Evolutionary conservation across 2,329 filamentous ascomycete genomes (phyloP), one percentile per base, ranked within the genome.

Genomic region (Fusarium acutatum): DNA sequence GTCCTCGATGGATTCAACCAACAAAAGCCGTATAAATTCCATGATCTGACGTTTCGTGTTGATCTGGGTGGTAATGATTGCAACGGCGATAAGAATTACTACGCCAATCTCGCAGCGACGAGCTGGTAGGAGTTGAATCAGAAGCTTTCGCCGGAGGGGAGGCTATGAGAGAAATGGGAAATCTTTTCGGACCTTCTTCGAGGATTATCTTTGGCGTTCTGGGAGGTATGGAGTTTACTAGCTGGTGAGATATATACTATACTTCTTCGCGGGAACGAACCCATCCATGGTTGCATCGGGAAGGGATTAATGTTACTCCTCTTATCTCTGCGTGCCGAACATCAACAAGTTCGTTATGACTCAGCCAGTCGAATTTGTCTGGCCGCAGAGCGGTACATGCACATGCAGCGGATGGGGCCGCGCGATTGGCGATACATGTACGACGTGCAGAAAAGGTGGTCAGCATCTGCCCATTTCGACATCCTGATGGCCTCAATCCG

Each of bases 371-470:
- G 8, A 58, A 18, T 50, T 14, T 0, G 56, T 50, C 43, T 38
- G 22, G 34, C 13, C 13, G 57, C 43, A 60, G 43, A 30, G 32
- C 22, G 18, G 34, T 20, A 32, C 32, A 59, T 60, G 44, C 32
- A 53, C 24, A 54, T 26, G 57, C 20, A 22, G 22, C 50, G 26
- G 56, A 40, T 28, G 30, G 32, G 12, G 41, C 56, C 43, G 56
- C 26, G 56, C 24, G 32, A 58, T 58, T 47, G n/a, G 24, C 24
- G 32, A 49, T 35, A 50, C 24, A 58, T 22, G 64, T n/a, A 18
- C 37, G 11, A 24, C 17, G 20, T 68, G 41, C 65, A 63, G 67
- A 5, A 50, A 43, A 34, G 64, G 65, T 68, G 65, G 65, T 68
- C 65, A 68, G 65, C 56, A 68, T 49, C 47, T 54, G 63, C 64